Evolutionary conservation across 2,329 filamentous ascomycete species (phyloP).

Genomic region (Reticulascus tulasneorum): DNA sequence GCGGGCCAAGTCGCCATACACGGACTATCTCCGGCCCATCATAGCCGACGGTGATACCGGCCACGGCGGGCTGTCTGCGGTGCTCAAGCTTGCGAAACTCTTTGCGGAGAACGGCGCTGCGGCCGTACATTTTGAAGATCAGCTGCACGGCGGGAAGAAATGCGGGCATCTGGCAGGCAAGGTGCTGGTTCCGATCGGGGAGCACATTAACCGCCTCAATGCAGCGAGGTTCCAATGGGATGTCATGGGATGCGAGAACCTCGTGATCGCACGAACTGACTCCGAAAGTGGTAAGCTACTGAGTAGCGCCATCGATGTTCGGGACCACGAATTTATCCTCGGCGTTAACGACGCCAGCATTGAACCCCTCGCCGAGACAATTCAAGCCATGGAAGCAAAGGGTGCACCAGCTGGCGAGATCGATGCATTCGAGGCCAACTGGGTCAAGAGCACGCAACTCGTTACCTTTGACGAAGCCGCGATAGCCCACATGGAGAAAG

Average conservation of each 20-base stretch:
- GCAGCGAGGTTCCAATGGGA: constrained; percentile 97
- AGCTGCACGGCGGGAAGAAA: constrained; percentile 97
- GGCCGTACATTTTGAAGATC: constrained; percentile 95
- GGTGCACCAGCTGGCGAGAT: constrained; percentile 79
- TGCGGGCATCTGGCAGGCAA: constrained; percentile 96
- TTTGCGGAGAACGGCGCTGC: constrained; percentile 97
- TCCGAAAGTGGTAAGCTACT: constrained; percentile 90
- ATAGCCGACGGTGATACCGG: constrained; percentile 95
- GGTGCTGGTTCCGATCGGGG: constrained; percentile 86
- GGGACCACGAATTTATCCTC: constrained; percentile 96
- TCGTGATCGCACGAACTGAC: constrained; percentile 92
- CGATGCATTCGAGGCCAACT: constrained; percentile 78
- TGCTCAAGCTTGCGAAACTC: constrained; percentile 93
- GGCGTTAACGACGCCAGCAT: constrained; percentile 72
- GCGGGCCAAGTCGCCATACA: constrained; percentile 72
- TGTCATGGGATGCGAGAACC: constrained; percentile 91
- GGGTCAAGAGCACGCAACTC: constrained; percentile 82
- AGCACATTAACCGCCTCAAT: constrained; percentile 93
- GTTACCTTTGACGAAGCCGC: constrained; percentile 92
- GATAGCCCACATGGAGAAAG: constrained; percentile 64
- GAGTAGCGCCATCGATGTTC: constrained; percentile 84
- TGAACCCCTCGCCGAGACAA: constrained; percentile 78
- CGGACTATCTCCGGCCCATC: constrained; percentile 91
- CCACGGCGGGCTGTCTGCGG: constrained; percentile 86
- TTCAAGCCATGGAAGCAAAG: constrained; percentile 82